These are phyloP conservation scores for Casuarina cunninghamiana DNA, from an alignment of 306 rosid genomes.

Conservation along the genomic window DNA sequence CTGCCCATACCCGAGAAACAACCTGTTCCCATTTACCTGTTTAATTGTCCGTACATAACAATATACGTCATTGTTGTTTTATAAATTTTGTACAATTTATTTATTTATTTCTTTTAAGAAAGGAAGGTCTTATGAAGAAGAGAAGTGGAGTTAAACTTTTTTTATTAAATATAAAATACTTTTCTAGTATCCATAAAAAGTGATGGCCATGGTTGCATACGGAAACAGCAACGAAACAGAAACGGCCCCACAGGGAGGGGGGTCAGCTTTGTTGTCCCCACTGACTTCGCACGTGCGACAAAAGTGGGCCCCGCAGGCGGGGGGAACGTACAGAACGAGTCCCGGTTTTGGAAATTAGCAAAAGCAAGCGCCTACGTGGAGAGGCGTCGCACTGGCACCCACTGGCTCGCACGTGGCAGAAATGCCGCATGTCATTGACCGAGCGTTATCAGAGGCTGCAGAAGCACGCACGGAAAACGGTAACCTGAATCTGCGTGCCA, in stretches of 20 bases:
- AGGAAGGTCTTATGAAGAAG: neutral
- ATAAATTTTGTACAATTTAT: too few species aligned
- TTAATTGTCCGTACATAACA: slow-evolving; percentile 45
- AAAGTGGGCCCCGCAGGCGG: neutral
- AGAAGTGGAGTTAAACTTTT: slow-evolving; percentile 9
- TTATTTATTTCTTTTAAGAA: too few species aligned
- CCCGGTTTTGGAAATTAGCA: neutral
- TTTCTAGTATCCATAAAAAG: too few species aligned
- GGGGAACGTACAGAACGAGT: slow-evolving; percentile 22
- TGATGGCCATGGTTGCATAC: neutral
- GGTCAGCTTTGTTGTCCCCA: slow-evolving; percentile 31
- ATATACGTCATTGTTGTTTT: neutral
- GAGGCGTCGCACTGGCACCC: neutral
- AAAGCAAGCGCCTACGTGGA: slow-evolving; percentile 32
- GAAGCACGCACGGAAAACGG: neutral
- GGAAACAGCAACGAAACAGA: slow-evolving; percentile 29
- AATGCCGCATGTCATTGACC: slow-evolving; percentile 6
- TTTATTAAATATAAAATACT: too few species aligned
- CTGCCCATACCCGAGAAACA: neutral
- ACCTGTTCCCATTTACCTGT: neutral
- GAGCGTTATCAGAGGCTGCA: neutral
- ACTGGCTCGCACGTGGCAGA: slow-evolving; percentile 13
- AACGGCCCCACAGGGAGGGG: slow-evolving; percentile 33
- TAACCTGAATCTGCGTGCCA: neutral
- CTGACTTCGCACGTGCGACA: slow-evolving; percentile 46